phyloP scores from a whole-genome alignment of 768 basidiomycete species.

The Lactarius akahatsu region DNA sequence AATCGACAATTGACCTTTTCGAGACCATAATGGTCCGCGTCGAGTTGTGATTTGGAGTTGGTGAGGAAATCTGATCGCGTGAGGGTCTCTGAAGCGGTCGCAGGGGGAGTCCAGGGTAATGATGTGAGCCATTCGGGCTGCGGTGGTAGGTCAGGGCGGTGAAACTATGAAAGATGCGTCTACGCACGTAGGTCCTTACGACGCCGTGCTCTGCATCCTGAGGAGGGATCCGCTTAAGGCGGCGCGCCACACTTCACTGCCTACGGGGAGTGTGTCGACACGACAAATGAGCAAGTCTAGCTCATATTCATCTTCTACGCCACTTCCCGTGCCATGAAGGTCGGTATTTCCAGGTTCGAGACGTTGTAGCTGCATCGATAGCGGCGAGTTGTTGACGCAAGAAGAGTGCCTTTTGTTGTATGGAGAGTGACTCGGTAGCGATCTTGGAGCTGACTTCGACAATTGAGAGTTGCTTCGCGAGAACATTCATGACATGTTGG shows the following conservation, averaged over 20 bases:
- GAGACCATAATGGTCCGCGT: conserved; percentile 88
- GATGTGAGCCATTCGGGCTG: conserved; percentile 89
- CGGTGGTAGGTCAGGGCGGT: neutral
- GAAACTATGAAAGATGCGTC: neutral
- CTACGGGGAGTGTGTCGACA: conserved; percentile 70
- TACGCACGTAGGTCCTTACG: conserved; percentile 73
- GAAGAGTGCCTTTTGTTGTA: conserved; percentile 87
- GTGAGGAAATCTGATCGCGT: conserved; percentile 59
- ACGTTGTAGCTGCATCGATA: conserved; percentile 70
- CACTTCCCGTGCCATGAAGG: conserved; percentile 5
- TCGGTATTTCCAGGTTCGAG: conserved; percentile 38
- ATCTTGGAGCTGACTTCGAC: conserved; percentile 82
- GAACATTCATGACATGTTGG: conserved; percentile 63
- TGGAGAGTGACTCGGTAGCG: conserved; percentile 76
- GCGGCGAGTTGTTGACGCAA: conserved; percentile 80
- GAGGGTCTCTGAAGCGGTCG: conserved; percentile 40
- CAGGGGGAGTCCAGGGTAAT: conserved; percentile 74
- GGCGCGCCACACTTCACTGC: conserved; percentile 77
- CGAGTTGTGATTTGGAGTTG: conserved; percentile 75
- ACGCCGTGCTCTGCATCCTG: conserved; percentile 92
- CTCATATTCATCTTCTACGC: conserved; percentile 67
- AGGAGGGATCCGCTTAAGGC: conserved; percentile 83
- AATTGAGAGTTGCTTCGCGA: conserved; percentile 73
- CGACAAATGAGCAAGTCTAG: conserved; percentile 70
- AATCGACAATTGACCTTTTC: conserved; percentile 90